Conservation (phyloP, 345 rosid genomes). For the Hirschfeldia incana region DNA sequence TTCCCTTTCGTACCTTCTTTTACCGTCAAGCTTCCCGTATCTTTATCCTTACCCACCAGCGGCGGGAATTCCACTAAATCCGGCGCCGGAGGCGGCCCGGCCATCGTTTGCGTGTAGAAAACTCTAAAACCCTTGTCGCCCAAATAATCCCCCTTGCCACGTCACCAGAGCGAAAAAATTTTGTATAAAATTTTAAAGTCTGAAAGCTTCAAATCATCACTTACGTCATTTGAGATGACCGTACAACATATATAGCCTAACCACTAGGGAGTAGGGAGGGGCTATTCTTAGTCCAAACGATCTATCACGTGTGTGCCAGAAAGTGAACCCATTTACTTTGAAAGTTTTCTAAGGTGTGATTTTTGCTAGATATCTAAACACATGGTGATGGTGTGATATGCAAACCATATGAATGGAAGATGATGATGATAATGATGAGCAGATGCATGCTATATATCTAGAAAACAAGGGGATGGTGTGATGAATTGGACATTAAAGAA, state of each 20-base stretch:
- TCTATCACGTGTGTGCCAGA: conserved; percentile 19
- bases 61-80: no score
- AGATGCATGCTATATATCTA: conserved; percentile 24
- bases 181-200: no score
- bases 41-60: no score
- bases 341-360: neutral
- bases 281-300: conserved; percentile 10
- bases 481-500: conserved; percentile 37
- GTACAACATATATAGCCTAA: neutral
- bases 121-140: no score
- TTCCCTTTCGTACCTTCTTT: no score
- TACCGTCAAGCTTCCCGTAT: no score
- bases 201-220: no score
- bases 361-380: neutral
- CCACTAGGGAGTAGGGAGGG: conserved; percentile 7
- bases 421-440: neutral
- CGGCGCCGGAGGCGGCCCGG: no score
- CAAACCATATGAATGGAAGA: neutral
- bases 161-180: no score
- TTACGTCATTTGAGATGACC: conserved; percentile 25
- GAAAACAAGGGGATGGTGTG: conserved; percentile 38
- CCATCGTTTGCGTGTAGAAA: no score
- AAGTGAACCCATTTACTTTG: neutral
- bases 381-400: conserved; percentile 6
- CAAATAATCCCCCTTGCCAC: no score